Conservation (phyloP, 176 grass and related monocot species). For the Oryza rufipogon region DNA sequence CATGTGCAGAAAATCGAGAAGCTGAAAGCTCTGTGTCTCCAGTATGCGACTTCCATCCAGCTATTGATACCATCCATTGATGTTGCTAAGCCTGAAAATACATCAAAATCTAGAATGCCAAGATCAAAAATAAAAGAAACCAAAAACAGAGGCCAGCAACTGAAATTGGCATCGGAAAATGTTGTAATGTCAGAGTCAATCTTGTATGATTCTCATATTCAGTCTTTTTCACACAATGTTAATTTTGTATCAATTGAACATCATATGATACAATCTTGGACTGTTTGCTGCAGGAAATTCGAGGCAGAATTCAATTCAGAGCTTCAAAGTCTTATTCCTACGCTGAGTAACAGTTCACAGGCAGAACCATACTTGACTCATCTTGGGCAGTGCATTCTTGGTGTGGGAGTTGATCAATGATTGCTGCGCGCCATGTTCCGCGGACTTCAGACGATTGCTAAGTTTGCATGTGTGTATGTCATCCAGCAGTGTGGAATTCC, state of each 20-base stretch:
- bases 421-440: neutral
- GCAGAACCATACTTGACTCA: constrained; percentile 89
- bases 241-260: neutral
- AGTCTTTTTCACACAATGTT: neutral
- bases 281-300: constrained; percentile 72
- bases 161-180: constrained; percentile 68
- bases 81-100: constrained; percentile 46
- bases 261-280: constrained; percentile 22
- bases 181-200: constrained; percentile 75
- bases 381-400: constrained; percentile 92
- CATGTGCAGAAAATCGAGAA: constrained; percentile 87
- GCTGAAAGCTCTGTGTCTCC: constrained; percentile 81
- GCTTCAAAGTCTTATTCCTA: constrained; percentile 76
- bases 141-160: constrained; percentile 52
- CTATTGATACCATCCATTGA: constrained; percentile 79
- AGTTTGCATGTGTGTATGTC: neutral
- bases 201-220: constrained; percentile 48
- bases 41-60: constrained; percentile 87
- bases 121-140: constrained; percentile 56
- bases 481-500: constrained; percentile 8
- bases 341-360: constrained; percentile 75
- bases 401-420: constrained; percentile 69
- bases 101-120: constrained; percentile 32
- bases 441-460: neutral
- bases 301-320: constrained; percentile 88